Evolutionary conservation across 148 eudicot species (phyloP).

Genomic region (Vaccinium darrowii): DNA sequence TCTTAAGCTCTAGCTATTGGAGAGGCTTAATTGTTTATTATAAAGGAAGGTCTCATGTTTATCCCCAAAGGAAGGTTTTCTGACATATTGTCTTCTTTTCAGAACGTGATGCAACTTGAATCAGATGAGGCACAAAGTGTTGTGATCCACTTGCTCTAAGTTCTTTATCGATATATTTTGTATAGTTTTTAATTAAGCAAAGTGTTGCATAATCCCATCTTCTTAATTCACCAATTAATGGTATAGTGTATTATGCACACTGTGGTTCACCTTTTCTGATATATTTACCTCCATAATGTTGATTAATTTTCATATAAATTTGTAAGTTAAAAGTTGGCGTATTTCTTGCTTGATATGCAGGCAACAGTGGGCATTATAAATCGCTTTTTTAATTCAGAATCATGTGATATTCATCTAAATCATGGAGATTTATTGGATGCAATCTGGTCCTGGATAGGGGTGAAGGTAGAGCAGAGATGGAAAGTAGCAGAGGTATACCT

Average conservation of each 20-base stretch:
- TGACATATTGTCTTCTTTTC: not conserved
- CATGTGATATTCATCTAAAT: slow-evolving; percentile 85
- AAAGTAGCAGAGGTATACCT: slow-evolving; percentile 85
- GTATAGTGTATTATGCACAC: not conserved
- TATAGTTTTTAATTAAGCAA: not conserved
- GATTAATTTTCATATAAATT: not conserved
- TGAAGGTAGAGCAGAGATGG: slow-evolving; percentile 62
- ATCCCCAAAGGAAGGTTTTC: not conserved
- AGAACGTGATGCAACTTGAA: not conserved
- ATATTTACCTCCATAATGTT: not conserved
- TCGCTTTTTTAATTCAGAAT: slow-evolving; percentile 63
- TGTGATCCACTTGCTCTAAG: not conserved
- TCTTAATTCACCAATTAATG: not conserved
- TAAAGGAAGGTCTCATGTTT: not conserved
- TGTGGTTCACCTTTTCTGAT: not conserved
- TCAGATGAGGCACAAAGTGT: not conserved
- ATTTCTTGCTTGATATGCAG: slow-evolving; percentile 35
- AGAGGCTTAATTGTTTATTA: not conserved
- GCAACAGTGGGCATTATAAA: slow-evolving; percentile 68
- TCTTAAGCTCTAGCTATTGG: not conserved
- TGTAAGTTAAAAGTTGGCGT: not conserved
- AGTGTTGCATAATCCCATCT: not conserved
- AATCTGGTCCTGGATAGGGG: slow-evolving; percentile 94
- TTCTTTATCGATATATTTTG: not conserved
- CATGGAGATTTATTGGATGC: slow-evolving; percentile 84